Percentiles rank a stretch among this genome's conserved stretches.
Evolutionary conservation across 306 rosid species (phyloP).

Genomic region (Cucumis cinereus): DNA sequence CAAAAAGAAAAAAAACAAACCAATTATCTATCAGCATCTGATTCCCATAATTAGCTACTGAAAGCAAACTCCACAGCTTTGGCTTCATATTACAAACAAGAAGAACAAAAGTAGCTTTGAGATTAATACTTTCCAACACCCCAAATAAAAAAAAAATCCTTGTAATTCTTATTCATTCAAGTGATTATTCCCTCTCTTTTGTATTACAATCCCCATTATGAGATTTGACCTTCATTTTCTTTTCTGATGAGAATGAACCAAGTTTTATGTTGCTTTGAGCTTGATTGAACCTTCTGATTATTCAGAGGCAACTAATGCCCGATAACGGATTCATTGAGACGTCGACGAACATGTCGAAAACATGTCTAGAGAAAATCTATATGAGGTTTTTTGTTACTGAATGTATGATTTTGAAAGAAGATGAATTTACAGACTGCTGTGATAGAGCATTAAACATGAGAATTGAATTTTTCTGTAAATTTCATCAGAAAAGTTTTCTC

Average conservation of each 20-base stretch:
- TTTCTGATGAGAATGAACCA: neutral
- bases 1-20: neutral
- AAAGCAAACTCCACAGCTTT: neutral
- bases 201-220: neutral
- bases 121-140: neutral
- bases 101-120: conserved; percentile 1
- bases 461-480: neutral
- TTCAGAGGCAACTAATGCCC: neutral
- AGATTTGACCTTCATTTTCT: neutral
- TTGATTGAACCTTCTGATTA: neutral
- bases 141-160: neutral
- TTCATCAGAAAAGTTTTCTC: neutral
- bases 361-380: neutral
- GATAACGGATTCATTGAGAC: neutral
- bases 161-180: neutral
- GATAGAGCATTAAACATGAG: neutral
- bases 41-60: neutral
- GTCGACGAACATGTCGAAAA: neutral
- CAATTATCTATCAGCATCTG: neutral
- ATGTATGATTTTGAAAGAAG: neutral
- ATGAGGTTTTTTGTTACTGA: too few relatives aligned
- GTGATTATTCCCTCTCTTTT: neutral
- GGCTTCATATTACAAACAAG: neutral
- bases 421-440: neutral
- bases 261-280: neutral